phyloP scores from a whole-genome alignment of 306 rosid species.

The Abrus precatorius region DNA sequence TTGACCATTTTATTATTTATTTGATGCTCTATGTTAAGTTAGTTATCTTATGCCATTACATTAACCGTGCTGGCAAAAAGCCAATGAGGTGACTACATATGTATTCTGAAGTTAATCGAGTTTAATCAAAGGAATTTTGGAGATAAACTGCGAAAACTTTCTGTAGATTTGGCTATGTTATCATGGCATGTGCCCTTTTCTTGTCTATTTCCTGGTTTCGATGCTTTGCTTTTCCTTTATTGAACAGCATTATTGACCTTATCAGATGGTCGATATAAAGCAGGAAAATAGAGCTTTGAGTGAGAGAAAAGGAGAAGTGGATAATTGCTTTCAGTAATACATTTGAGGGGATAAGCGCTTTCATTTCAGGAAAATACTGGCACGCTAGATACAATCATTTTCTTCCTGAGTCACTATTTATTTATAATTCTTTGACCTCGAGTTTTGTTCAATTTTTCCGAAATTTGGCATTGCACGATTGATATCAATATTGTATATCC shows the following conservation, averaged over 20 bases:
- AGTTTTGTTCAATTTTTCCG: neutral
- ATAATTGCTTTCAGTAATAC: conserved; percentile 23
- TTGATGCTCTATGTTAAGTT: conserved; percentile 41
- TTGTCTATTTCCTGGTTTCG: neutral
- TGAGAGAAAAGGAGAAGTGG: neutral
- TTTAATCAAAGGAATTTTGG: conserved; percentile 56
- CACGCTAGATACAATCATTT: neutral
- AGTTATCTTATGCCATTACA: conserved; percentile 50
- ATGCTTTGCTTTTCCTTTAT: neutral
- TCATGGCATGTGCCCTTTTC: neutral
- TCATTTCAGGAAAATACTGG: neutral
- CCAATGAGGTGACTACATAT: conserved; percentile 58
- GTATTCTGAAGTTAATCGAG: conserved; percentile 57
- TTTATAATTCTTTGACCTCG: neutral
- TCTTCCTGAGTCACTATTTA: neutral
- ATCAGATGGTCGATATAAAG: conserved; percentile 10
- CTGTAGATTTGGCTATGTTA: conserved; percentile 32
- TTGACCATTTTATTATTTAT: conserved; percentile 58
- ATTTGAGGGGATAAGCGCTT: neutral
- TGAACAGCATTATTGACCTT: conserved; percentile 12
- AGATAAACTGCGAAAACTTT: conserved; percentile 14
- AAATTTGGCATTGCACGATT: conserved; percentile 20
- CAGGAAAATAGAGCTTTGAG: conserved; percentile 5
- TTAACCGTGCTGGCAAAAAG: conserved; percentile 57
- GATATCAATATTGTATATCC: neutral